Evolutionary conservation across 2,329 filamentous ascomycete genomes (phyloP).

Genomic region (Penicillium sp.): DNA sequence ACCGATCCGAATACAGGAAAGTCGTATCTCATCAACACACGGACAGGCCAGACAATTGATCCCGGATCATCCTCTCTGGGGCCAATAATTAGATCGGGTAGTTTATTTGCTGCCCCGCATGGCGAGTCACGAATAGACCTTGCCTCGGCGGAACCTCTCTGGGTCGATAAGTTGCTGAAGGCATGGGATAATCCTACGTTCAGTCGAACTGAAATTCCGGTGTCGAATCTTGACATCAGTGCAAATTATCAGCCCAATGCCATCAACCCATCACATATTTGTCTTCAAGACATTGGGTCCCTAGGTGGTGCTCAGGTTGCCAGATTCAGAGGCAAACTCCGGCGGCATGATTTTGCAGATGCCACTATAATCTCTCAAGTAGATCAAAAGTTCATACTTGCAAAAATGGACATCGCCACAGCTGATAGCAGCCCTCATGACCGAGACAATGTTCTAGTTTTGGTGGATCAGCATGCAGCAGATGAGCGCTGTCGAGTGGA

Average conservation of each 20-base stretch:
- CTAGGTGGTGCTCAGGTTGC: conserved; percentile 30
- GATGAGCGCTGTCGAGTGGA: conserved; percentile 88
- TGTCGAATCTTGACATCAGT: conserved; percentile 43
- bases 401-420: conserved; percentile 54
- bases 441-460: conserved; percentile 58
- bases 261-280: conserved; percentile 19
- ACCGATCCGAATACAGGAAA: conserved; percentile 61
- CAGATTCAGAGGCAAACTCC: conserved; percentile 53
- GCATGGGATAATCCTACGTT: conserved; percentile 81
- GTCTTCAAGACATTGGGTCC: conserved; percentile 26
- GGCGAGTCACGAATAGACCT: conserved; percentile 19
- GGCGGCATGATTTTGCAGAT: conserved; percentile 61
- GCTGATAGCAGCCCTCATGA: neutral
- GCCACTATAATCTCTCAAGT: conserved; percentile 79
- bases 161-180: conserved; percentile 65
- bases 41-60: conserved; percentile 39
- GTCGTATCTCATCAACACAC: conserved; percentile 36
- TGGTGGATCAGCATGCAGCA: conserved; percentile 93
- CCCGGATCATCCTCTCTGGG: conserved; percentile 11
- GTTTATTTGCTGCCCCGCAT: conserved; percentile 13
- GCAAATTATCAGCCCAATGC: conserved; percentile 21
- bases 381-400: conserved; percentile 85
- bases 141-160: conserved; percentile 40
- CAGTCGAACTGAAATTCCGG: conserved; percentile 50
- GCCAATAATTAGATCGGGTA: conserved; percentile 21